These are phyloP conservation scores for Naganishia liquefaciens DNA, from an alignment of 1,284 basidiomycete species.

Conservation along the genomic window DNA sequence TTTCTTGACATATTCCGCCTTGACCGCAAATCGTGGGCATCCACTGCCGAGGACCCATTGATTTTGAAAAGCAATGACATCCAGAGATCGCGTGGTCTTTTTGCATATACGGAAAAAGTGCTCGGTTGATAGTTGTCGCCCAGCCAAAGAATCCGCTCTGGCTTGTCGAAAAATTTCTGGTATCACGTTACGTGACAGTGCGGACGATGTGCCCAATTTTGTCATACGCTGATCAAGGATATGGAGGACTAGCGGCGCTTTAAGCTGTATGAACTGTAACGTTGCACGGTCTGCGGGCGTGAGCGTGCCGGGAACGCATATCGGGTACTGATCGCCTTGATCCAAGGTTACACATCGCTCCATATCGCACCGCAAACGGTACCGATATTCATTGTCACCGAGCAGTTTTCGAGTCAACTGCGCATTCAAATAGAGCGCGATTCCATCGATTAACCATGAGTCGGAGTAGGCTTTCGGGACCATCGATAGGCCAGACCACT, in stretches of 20 bases:
- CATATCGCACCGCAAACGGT: slow-evolving; percentile 93
- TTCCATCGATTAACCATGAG: slow-evolving; percentile 91
- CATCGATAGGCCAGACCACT: slow-evolving; percentile 98
- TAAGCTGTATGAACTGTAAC: slow-evolving; percentile 88
- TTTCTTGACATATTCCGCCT: slow-evolving; percentile 92
- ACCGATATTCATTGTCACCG: slow-evolving; percentile 97
- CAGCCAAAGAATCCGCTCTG: slow-evolving; percentile 27
- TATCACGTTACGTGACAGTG: slow-evolving; percentile 81
- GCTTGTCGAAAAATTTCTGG: slow-evolving; percentile 75
- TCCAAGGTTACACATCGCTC: slow-evolving; percentile 88
- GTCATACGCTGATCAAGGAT: slow-evolving; percentile 91
- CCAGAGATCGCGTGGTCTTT: slow-evolving; percentile 82
- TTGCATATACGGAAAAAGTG: slow-evolving; percentile 88
- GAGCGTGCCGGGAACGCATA: slow-evolving; percentile 81
- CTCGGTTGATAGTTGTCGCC: slow-evolving; percentile 70
- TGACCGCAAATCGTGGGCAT: slow-evolving; percentile 86
- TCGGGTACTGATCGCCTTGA: slow-evolving; percentile 83
- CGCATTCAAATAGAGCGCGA: slow-evolving; percentile 86
- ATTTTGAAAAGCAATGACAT: slow-evolving; percentile 85
- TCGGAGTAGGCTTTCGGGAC: slow-evolving; percentile 93
- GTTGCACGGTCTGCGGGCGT: slow-evolving; percentile 78
- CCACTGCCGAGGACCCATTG: slow-evolving; percentile 99
- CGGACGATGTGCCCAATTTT: slow-evolving; percentile 92
- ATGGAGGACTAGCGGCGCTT: slow-evolving; percentile 90
- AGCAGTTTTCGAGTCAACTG: slow-evolving; percentile 83